Percentiles rank a stretch among this genome's conserved stretches.
Conservation (phyloP, 805 yeast genomes). For the Candida manassasensis region DNA sequence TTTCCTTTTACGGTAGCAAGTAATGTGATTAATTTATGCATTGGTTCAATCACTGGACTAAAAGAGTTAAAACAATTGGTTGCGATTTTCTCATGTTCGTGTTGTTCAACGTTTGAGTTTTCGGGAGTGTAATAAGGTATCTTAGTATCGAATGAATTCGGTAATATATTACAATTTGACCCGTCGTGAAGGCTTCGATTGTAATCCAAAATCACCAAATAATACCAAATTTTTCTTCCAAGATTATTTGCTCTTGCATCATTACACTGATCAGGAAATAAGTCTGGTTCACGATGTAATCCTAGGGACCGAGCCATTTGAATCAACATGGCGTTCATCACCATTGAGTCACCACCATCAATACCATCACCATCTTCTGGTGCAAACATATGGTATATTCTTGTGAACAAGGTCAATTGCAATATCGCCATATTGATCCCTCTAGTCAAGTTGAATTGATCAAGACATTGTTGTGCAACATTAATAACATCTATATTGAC, state of each 20-base stretch:
- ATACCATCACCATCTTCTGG: constrained; percentile 56
- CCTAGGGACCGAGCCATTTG: constrained; percentile 70
- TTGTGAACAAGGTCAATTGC: constrained; percentile 50
- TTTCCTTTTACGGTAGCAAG: constrained; percentile 16
- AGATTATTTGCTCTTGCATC: constrained; percentile 36
- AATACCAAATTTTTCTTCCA: constrained; percentile 59
- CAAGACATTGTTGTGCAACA: constrained; percentile 31
- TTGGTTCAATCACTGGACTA: constrained; percentile 20
- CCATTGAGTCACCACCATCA: constrained; percentile 57
- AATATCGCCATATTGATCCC: constrained; percentile 47
- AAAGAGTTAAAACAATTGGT: constrained; percentile 23
- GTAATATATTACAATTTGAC: constrained; percentile 25
- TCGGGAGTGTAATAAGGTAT: constrained; percentile 32
- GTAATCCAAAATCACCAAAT: constrained; percentile 24
- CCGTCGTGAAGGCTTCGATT: constrained; percentile 32
- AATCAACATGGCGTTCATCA: constrained; percentile 49
- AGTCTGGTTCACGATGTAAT: constrained; percentile 60
- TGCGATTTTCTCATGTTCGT: constrained; percentile 34
- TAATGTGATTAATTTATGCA: constrained; percentile 22
- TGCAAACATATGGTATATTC: constrained; percentile 43
- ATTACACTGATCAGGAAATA: constrained; percentile 18
- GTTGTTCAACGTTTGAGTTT: constrained; percentile 29
- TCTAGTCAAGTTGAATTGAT: constrained; percentile 28
- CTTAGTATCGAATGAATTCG: constrained; percentile 24
- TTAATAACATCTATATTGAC: constrained; percentile 25